These are phyloP conservation scores for Podospora sp. DNA, from an alignment of 495 filamentous ascomycete genomes.

Conservation along the genomic window DNA sequence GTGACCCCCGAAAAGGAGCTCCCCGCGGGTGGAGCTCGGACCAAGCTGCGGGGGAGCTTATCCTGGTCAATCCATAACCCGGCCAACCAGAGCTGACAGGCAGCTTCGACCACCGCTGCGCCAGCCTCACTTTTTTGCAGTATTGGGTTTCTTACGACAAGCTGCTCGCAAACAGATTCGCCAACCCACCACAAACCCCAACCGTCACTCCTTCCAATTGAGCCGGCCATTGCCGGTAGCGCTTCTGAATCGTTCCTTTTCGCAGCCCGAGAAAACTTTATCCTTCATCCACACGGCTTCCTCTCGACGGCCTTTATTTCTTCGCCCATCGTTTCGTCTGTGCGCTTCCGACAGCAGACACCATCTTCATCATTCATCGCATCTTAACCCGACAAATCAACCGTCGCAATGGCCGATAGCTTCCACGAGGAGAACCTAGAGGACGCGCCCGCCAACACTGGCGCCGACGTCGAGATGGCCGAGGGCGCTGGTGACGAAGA, in stretches of 20 bases:
- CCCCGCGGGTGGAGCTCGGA: constrained; percentile 4
- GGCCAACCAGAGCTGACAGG: constrained; percentile 5
- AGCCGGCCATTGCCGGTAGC: not conserved
- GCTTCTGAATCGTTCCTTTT: not conserved
- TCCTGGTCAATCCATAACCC: not conserved
- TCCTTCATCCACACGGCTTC: not conserved
- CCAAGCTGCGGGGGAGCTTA: not conserved
- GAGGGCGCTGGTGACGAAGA: constrained; percentile 35
- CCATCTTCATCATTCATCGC: not conserved
- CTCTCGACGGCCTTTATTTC: not conserved
- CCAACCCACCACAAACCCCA: not conserved
- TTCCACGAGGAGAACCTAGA: constrained; percentile 41
- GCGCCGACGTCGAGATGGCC: constrained; percentile 55
- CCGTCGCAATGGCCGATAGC: constrained; percentile 43
- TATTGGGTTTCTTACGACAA: not conserved
- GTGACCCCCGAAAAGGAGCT: not conserved
- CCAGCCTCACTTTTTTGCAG: not conserved
- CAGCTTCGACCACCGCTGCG: not conserved
- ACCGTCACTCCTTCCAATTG: constrained; percentile 1
- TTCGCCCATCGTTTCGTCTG: not conserved
- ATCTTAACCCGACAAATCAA: not conserved
- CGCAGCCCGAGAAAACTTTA: not conserved
- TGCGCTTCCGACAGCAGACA: not conserved
- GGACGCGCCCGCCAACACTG: constrained; percentile 40
- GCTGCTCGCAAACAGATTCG: no score